Evolutionary conservation across 2,329 filamentous ascomycete genomes (phyloP), one percentile per base, ranked within the genome.

Genomic region (Zasmidium citrigriseum): DNA sequence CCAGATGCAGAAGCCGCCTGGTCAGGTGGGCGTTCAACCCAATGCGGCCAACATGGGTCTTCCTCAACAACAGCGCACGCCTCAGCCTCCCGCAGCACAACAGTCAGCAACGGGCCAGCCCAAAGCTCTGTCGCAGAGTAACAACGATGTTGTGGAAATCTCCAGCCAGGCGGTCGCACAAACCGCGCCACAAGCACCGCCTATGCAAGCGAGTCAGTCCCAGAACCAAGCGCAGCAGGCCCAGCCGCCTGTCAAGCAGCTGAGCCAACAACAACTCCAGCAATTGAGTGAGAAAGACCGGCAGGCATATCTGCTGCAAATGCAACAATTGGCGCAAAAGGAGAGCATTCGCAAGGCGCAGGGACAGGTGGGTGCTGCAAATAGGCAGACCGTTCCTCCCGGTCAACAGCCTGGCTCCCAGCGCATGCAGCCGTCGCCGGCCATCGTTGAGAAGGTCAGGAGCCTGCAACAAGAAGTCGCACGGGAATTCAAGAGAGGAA

Each of bases 71-170:
- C 60, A n/a, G n/a, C n/a, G 62, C 23, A 60, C 58, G 5, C 58
- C 58, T 16, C 63, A 60, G 21, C 22, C 48, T 21, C 38, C 58
- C 9, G n/a, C 55, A 23, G 46, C 48, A n/a, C 74, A 75, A 47
- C 45, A 67, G 44, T 63, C 63, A 59, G 55, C 63, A 44, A 63
- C 56, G 44, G 54, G 46, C 4, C 60, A 61, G 48, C 66, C 65
- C 52, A 67, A 67, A 57, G 52, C 68, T 44, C 53, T 60, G 23
- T 64, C 66, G 27, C 57, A 58, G 22, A 34, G 73, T 10, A 76
- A 72, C 53, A 77, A 79, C 21, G 78, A 80, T 62, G 67, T 74
- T 14, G 61, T 71, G 21, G 77, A 80, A 53, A 71, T 73, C 44
- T 69, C 68, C 11, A 75, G 68, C 51, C 69, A 59, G 24, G 38